Conservation (phyloP, 164 flowering plant species). For the Macadamia integrifolia region DNA sequence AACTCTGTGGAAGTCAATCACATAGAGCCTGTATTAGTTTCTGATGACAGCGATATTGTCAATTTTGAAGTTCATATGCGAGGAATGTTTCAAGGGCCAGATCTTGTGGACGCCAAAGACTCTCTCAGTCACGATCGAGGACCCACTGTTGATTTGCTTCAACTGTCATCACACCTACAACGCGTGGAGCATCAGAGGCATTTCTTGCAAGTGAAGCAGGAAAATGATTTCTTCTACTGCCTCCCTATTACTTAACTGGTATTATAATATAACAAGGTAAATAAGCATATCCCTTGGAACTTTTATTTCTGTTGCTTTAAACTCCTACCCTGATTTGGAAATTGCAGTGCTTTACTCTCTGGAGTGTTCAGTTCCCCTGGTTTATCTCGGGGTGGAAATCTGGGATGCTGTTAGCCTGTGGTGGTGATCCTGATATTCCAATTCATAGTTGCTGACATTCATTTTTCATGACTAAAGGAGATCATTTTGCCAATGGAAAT, state of each 20-base stretch:
- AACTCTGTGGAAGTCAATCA: conserved; percentile 30
- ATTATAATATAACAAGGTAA: background rate
- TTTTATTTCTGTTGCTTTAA: background rate
- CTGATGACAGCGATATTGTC: conserved; percentile 22
- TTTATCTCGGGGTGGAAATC: background rate
- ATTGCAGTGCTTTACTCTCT: background rate
- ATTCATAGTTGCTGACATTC: too few relatives aligned
- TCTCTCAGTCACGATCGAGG: conserved; percentile 27
- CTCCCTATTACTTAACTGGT: conserved; percentile 22
- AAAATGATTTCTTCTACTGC: conserved; percentile 33
- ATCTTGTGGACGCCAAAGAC: conserved; percentile 21
- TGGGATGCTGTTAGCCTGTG: background rate
- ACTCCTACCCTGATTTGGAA: background rate
- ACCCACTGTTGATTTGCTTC: conserved; percentile 42
- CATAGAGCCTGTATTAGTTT: conserved; percentile 23
- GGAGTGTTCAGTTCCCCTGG: background rate
- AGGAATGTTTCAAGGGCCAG: conserved; percentile 28
- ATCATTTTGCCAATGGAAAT: too few relatives aligned
- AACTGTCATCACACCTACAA: conserved; percentile 56
- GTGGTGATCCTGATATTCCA: too few relatives aligned
- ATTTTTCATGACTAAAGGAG: too few relatives aligned
- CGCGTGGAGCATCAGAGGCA: conserved; percentile 43
- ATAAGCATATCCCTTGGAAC: background rate
- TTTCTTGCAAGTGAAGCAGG: conserved; percentile 32
- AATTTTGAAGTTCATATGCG: conserved; percentile 26